Percentiles rank a stretch among this genome's conserved stretches.
Conservation (phyloP, 2,329 filamentous ascomycete species). For the Sclerotinia minor region DNA sequence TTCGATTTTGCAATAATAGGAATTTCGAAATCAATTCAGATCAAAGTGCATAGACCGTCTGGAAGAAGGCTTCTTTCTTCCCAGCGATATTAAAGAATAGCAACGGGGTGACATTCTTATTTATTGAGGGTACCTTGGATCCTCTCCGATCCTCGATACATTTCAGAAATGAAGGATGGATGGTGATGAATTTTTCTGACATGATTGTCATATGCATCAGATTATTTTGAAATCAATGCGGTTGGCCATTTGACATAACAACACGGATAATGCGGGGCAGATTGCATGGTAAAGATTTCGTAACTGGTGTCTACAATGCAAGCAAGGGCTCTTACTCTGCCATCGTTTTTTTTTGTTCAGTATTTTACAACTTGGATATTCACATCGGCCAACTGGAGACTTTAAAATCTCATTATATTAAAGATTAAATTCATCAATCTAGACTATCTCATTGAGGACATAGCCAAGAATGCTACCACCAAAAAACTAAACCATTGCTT, state of each 20-base stretch:
- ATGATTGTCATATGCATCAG: background rate
- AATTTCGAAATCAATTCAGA: no score
- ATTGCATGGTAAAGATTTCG: background rate
- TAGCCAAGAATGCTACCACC: background rate
- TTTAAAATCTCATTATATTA: background rate
- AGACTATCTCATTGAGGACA: background rate
- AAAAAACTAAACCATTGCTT: background rate
- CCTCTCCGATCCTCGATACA: background rate
- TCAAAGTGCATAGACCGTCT: background rate
- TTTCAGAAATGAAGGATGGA: background rate
- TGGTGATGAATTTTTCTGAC: background rate
- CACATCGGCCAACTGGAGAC: background rate
- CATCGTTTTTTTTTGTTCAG: fast-evolving
- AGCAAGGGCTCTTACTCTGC: background rate
- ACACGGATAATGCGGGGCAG: background rate
- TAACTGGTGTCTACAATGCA: background rate
- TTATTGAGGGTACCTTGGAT: background rate
- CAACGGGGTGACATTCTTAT: background rate
- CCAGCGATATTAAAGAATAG: no score
- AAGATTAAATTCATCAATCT: background rate
- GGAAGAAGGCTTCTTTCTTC: background rate
- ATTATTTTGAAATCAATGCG: background rate
- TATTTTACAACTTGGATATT: background rate
- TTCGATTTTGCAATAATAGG: no score
- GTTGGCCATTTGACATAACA: background rate